phyloP scores from a whole-genome alignment of 139 green algal species.

The Chlamydomonas applanata region DNA sequence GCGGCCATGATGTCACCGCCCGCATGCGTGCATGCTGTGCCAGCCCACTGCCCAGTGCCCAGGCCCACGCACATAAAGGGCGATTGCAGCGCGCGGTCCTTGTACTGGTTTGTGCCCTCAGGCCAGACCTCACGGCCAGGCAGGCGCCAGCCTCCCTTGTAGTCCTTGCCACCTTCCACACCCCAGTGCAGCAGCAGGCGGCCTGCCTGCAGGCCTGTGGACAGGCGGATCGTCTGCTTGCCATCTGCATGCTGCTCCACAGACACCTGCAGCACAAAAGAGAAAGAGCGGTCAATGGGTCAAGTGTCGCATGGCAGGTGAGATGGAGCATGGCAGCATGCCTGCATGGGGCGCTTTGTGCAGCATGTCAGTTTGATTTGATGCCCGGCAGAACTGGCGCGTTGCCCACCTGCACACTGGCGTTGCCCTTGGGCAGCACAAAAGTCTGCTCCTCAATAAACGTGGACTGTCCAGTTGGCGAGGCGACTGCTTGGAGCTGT shows the following conservation, averaged over 20 bases:
- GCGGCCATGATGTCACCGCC: background rate
- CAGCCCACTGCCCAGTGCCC: background rate
- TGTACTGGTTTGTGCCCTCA: conserved; percentile 88
- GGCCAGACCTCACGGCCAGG: conserved; percentile 59
- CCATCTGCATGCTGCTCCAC: conserved; percentile 19
- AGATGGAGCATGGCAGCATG: background rate
- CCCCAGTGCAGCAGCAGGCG: conserved; percentile 91
- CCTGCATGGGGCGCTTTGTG: background rate
- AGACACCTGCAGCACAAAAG: conserved; percentile 18
- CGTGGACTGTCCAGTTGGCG: no score
- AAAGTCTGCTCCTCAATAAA: conserved; percentile 11
- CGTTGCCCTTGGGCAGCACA: conserved; percentile 14
- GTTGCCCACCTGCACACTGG: background rate
- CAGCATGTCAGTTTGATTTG: background rate
- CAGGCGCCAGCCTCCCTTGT: conserved; percentile 88
- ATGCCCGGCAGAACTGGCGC: background rate
- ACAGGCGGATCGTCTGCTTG: conserved; percentile 34
- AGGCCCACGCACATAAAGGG: conserved; percentile 61
- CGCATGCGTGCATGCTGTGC: background rate
- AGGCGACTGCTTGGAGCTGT: no score
- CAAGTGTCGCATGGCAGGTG: background rate
- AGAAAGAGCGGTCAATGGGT: background rate
- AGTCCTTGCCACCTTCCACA: conserved; percentile 76
- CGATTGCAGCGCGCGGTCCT: conserved; percentile 93
- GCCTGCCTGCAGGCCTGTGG: conserved; percentile 41